Conservation (phyloP, 2,329 filamentous ascomycete species). For the Thyridium curvatum region DNA sequence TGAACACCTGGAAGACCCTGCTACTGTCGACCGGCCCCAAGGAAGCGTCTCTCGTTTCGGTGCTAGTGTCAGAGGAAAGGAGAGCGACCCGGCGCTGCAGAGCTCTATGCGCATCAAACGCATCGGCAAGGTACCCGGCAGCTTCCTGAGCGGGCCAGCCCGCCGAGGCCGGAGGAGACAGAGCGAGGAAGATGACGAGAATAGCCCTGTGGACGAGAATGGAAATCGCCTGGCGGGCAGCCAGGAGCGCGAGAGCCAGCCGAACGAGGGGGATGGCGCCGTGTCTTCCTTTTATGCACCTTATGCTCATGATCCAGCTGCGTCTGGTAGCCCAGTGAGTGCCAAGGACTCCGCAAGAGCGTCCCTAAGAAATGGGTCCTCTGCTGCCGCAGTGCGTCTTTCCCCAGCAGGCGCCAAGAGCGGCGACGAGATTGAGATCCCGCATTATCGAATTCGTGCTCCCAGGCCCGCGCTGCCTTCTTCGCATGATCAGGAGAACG, state of each 20-base stretch:
- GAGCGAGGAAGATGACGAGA: slow-evolving; percentile 59
- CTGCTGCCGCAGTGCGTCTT: no score
- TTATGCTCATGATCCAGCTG: slow-evolving; percentile 38
- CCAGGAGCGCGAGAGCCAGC: slow-evolving; percentile 36
- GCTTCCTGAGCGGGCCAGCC: slow-evolving; percentile 74
- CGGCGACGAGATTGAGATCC: slow-evolving; percentile 27
- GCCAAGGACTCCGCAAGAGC: slow-evolving; percentile 36
- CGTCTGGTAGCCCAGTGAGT: slow-evolving; percentile 54
- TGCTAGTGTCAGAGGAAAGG: slow-evolving; percentile 44
- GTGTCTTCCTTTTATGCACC: slow-evolving; percentile 38
- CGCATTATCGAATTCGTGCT: slow-evolving; percentile 48
- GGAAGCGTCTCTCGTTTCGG: slow-evolving; percentile 48
- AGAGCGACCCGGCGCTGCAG: slow-evolving; percentile 57
- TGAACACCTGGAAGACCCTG: slow-evolving; percentile 40
- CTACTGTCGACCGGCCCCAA: slow-evolving; percentile 42
- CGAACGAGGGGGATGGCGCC: slow-evolving; percentile 26
- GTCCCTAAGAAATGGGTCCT: slow-evolving; percentile 25
- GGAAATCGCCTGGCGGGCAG: slow-evolving; percentile 30
- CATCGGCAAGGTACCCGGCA: slow-evolving; percentile 67
- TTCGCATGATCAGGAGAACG: slow-evolving; percentile 77
- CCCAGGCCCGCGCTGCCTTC: slow-evolving; percentile 54
- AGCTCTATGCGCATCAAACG: slow-evolving; percentile 74
- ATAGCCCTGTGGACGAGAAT: slow-evolving; percentile 16
- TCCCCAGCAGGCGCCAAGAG: slow-evolving; percentile 6
- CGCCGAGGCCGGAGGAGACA: slow-evolving; percentile 62